Conservation (phyloP, 192 early-diverging fungal genomes). For the Oehlia diaphana region DNA sequence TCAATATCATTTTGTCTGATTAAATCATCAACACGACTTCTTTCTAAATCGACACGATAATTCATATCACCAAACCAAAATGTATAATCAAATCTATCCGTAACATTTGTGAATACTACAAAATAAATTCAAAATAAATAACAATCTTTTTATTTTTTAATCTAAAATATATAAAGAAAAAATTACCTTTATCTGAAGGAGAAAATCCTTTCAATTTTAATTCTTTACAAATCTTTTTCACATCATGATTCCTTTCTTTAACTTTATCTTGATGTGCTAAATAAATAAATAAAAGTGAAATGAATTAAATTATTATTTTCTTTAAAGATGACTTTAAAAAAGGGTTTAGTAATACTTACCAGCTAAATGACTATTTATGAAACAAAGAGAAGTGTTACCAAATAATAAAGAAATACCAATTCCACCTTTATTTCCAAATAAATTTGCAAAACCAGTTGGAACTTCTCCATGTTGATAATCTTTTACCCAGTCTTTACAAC, state of each 20-base stretch:
- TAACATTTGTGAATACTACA: slow-evolving; percentile 32
- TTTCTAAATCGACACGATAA: slow-evolving; percentile 62
- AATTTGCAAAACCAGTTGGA: slow-evolving; percentile 41
- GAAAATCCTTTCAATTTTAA: slow-evolving; percentile 44
- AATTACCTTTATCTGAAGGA: slow-evolving; percentile 20
- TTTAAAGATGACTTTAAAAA: neutral
- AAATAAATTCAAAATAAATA: neutral
- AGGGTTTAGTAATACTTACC: slow-evolving; percentile 28
- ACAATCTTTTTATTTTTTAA: too few relatives aligned
- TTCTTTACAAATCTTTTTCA: slow-evolving; percentile 48
- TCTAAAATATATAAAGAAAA: neutral
- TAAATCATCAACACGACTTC: slow-evolving; percentile 50
- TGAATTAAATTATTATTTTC: neutral
- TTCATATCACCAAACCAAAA: slow-evolving; percentile 84
- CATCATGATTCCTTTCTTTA: slow-evolving; percentile 37
- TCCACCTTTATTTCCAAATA: slow-evolving; percentile 53
- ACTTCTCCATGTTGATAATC: slow-evolving; percentile 37
- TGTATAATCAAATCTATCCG: slow-evolving; percentile 53
- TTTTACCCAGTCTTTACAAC: slow-evolving; percentile 7
- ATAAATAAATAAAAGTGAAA: neutral
- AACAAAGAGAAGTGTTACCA: slow-evolving; percentile 45
- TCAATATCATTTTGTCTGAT: slow-evolving; percentile 51
- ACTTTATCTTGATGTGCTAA: slow-evolving; percentile 47
- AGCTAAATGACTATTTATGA: slow-evolving; percentile 53
- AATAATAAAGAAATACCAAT: slow-evolving; percentile 52